These are phyloP conservation scores for Phialophora tarda DNA, from an alignment of 2,329 filamentous ascomycete species.

Conservation along the genomic window DNA sequence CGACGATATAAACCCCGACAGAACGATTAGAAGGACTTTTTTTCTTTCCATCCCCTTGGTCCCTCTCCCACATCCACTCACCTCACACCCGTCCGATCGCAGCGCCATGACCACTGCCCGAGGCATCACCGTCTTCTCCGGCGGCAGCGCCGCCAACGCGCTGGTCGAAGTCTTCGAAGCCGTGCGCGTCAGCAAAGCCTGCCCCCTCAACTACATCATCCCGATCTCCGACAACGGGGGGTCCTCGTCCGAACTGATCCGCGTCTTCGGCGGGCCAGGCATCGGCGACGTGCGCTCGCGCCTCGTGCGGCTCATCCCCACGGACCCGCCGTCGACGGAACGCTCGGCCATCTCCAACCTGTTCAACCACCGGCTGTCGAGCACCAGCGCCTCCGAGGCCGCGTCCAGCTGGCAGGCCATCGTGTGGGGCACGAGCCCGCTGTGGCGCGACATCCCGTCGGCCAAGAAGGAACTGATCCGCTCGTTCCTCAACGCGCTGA, in stretches of 20 bases:
- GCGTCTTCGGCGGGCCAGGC: conserved; percentile 92
- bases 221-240: conserved; percentile 97
- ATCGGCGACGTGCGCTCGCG: conserved; percentile 80
- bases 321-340: conserved; percentile 64
- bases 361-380: conserved; percentile 84
- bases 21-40: not conserved
- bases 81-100: not conserved
- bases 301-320: conserved; percentile 86
- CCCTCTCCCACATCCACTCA: too few species aligned
- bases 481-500: conserved; percentile 75
- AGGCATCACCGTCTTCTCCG: conserved; percentile 85
- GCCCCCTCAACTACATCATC: conserved; percentile 80
- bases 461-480: conserved; percentile 78
- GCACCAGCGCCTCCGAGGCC: conserved; percentile 62
- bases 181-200: conserved; percentile 67
- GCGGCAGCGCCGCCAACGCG: conserved; percentile 91
- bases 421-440: conserved; percentile 76
- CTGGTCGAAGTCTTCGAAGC: conserved; percentile 86
- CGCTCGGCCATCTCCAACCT: conserved; percentile 76
- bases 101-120: conserved; percentile 32
- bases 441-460: conserved; percentile 74
- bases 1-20: not conserved
- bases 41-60: not conserved
- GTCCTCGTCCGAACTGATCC: conserved; percentile 88
- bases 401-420: conserved; percentile 85